Evolutionary conservation across 495 filamentous ascomycete genomes (phyloP), one percentile per base, ranked within the genome.

Genomic region (Neurospora tetrasperma): DNA sequence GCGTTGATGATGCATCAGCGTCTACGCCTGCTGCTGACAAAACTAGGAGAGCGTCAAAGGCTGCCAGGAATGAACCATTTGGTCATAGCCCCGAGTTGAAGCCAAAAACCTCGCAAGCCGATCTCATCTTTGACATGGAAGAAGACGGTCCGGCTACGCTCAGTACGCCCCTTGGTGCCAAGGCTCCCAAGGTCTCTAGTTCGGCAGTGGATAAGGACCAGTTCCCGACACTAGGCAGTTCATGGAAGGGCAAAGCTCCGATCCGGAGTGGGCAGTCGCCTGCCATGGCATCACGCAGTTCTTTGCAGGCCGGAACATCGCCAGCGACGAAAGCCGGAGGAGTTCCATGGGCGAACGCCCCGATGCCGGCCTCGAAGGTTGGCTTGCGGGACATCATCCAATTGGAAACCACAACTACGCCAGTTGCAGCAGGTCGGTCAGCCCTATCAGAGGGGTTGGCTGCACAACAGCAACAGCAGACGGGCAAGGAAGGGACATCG

Each of bases 81-180:
- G 54, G 54, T 18, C 27, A 18, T 72, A 87, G 88, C 71, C 91
- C 91, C 3, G 79, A 85, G 42, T 83, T 95, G n/a, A 87, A 86
- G 71, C 84, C 89, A 0, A 92, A 88, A 73, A 85, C 84, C 27
- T 93, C 91, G 0, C 81, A 84, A 2, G 82, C 84, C n/a, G 94
- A 97, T 74, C 84, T 97, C 44, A 96, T 97, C 84, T 97, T 97
- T 77, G 90, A 94, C 73, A 97, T 97, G 93, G 94, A 97, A 72
- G 93, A 95, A n/a, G 94, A 93, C 48, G 84, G 79, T 12, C 4
- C 73, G 9, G 72, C 75, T 9, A 70, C 73, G 0, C 23, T 71
- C 10, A 40, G 66, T 39, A 80, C 27, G 81, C 27, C 77, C 79
- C 9, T 69, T 74, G 4, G 4, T 72, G n/a, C 54, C 6, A 74